Percentiles rank a stretch among this genome's conserved stretches.
phyloP scores from a whole-genome alignment of 306 rosid genomes.

The Glycine latifolia region DNA sequence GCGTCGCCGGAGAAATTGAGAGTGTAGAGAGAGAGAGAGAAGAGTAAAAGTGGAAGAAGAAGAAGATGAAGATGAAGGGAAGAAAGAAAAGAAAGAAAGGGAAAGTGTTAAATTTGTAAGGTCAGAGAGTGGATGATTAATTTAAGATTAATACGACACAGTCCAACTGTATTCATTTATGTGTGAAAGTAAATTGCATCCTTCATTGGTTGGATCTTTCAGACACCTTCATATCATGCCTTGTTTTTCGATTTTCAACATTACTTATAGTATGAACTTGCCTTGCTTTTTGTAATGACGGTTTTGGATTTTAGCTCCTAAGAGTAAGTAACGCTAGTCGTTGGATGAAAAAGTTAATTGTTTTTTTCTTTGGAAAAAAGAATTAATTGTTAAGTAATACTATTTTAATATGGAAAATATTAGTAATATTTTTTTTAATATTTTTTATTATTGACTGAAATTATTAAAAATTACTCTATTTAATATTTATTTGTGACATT shows the following conservation, averaged over 20 bases:
- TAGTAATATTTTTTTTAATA: too few relatives aligned
- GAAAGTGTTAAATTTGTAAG: conserved; percentile 50
- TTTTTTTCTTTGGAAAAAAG: too few relatives aligned
- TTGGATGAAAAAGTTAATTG: too few relatives aligned
- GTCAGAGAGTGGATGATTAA: conserved; percentile 34
- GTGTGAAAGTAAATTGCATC: conserved; percentile 45
- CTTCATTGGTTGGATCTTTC: conserved; percentile 50
- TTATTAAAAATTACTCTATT: too few relatives aligned
- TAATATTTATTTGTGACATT: too few relatives aligned
- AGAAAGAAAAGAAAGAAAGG: not conserved
- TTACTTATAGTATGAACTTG: not conserved
- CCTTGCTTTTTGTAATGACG: not conserved
- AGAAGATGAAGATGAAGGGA: not conserved
- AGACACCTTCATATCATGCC: conserved; percentile 22
- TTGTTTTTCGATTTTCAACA: not conserved
- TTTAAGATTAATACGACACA: conserved; percentile 51
- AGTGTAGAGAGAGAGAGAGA: not conserved
- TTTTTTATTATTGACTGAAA: too few relatives aligned
- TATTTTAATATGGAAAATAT: too few relatives aligned
- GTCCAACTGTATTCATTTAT: conserved; percentile 53
- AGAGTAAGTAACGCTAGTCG: too few relatives aligned
- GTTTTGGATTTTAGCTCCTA: not conserved
- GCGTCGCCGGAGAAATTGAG: conserved; percentile 53
- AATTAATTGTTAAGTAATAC: too few relatives aligned
- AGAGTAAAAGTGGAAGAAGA: not conserved